Evolutionary conservation across 208 protist species (phyloP).

Genomic region (Wallacemonas rigidus): DNA sequence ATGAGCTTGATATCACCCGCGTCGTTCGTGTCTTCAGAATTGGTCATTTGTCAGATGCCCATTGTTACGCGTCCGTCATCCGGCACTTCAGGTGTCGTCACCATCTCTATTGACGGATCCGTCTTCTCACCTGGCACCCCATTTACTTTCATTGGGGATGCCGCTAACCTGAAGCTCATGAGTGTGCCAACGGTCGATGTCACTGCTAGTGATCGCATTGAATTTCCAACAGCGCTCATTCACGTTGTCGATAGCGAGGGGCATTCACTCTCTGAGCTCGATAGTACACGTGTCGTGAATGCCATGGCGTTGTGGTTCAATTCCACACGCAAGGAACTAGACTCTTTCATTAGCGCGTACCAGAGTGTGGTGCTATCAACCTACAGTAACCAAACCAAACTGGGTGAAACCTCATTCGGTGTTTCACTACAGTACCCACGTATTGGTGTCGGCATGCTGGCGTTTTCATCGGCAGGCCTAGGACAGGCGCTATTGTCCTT

Average conservation of each 20-base stretch:
- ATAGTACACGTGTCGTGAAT: constrained; percentile 33
- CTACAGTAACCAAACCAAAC: constrained; percentile 41
- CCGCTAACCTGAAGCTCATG: constrained; percentile 20
- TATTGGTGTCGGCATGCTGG: constrained; percentile 32
- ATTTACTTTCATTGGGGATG: constrained; percentile 46
- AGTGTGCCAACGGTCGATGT: constrained; percentile 10
- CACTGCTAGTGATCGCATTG: constrained; percentile 20
- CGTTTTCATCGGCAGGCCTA: constrained; percentile 24
- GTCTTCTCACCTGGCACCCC: constrained; percentile 24
- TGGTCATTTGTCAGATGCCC: constrained; percentile 24
- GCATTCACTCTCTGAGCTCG: constrained; percentile 37
- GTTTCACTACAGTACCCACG: constrained; percentile 42
- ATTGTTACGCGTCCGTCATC: constrained; percentile 2
- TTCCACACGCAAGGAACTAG: constrained; percentile 36
- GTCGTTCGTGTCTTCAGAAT: constrained; percentile 22
- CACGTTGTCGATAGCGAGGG: constrained; percentile 37
- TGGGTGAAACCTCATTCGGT: constrained; percentile 32
- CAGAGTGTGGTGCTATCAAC: constrained; percentile 34
- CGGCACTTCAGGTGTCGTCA: constrained; percentile 15
- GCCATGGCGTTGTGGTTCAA: constrained; percentile 35
- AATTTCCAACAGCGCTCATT: constrained; percentile 25
- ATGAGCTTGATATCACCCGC: constrained; percentile 1
- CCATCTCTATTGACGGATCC: constrained; percentile 36
- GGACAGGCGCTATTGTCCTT: constrained; percentile 18
- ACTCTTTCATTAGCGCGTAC: constrained; percentile 19